Percentiles rank a stretch among this genome's conserved stretches.
phyloP scores from a whole-genome alignment of 106 monocot species.

The Posidonia australis region DNA sequence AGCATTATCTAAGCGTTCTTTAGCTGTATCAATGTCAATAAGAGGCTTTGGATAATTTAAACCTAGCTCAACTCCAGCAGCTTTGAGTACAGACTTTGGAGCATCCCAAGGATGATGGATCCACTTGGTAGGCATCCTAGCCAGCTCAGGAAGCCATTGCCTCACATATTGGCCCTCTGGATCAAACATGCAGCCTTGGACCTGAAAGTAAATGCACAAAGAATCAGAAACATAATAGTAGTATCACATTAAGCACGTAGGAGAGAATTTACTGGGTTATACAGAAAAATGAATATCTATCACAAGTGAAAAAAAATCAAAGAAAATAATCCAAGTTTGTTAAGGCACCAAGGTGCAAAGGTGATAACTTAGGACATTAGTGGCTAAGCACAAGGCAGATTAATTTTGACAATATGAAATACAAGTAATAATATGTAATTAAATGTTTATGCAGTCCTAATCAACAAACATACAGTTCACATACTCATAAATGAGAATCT shows the following conservation, averaged over 20 bases:
- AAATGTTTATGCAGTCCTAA: too few species aligned
- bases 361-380: too few species aligned
- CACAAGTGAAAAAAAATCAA: too few species aligned
- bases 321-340: too few species aligned
- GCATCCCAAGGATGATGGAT: constrained; percentile 91
- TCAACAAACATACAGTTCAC: too few species aligned
- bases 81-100: constrained; percentile 42
- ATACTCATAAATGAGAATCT: too few species aligned
- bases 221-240: neutral
- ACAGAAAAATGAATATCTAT: too few species aligned
- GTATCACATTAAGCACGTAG: neutral
- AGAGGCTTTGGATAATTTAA: constrained; percentile 77
- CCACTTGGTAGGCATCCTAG: constrained; percentile 79
- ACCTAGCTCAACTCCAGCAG: constrained; percentile 76
- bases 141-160: constrained; percentile 84
- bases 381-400: too few species aligned
- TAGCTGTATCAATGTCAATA: constrained; percentile 43
- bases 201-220: constrained; percentile 16
- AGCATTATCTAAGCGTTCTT: constrained; percentile 47
- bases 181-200: constrained; percentile 62
- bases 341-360: too few species aligned
- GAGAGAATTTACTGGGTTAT: neutral
- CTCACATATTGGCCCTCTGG: constrained; percentile 73
- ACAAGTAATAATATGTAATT: too few species aligned
- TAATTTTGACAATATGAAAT: too few species aligned